Base-by-base conservation (phyloP, 768 basidiomycete species). In the Lentinula aciculospora region DNA sequence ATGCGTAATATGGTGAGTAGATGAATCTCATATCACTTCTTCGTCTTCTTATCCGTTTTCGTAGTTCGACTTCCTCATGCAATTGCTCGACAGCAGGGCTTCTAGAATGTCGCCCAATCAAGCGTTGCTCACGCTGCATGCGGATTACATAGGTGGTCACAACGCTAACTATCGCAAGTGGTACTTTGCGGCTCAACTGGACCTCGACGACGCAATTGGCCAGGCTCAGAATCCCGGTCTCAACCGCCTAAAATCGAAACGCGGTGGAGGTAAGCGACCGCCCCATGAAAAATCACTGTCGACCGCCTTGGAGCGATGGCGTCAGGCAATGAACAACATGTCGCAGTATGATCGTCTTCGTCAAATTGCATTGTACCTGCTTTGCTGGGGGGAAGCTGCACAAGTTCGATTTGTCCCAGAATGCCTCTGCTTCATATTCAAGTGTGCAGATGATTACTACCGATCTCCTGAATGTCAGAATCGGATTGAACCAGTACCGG, bases 401-500 rank as follows among this genome's bases (percentile, higher is more conserved):
- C 94, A 98, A 67, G 94, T 98, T 39, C 88, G 97, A 13, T 98
- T 98, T 72, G 81, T 92, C 13, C 96, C 97, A 2, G 97, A 99
- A 70, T 95, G 93, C 66, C 75, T 99, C 46, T 98, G 94, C 74
- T 99, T 98, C 81, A 97, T 99, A 73, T 99, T 99, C 88, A 99
- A 99, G 74, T 98, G 97, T 67, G 97, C 97, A 13, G 97, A 99
- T 69, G 97, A 99, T 74, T 99, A 98, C 71, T 99, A 99, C 71
- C 94, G 97, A 25, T 94, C 91, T 3, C 87, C 96, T n/a, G 97
- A 98, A 66, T 99, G 97, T 65, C 97, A 99, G 71, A 91, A 84
- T 69, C 79, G 93, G 45, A 75, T 92, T 44, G 95, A 98, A 54
- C 86, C 95, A 0, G 93, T 98, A 0, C 92, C 92, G 0, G 96